Evolutionary conservation across 345 rosid genomes (phyloP).

Genomic region (Citropsis articulata): DNA sequence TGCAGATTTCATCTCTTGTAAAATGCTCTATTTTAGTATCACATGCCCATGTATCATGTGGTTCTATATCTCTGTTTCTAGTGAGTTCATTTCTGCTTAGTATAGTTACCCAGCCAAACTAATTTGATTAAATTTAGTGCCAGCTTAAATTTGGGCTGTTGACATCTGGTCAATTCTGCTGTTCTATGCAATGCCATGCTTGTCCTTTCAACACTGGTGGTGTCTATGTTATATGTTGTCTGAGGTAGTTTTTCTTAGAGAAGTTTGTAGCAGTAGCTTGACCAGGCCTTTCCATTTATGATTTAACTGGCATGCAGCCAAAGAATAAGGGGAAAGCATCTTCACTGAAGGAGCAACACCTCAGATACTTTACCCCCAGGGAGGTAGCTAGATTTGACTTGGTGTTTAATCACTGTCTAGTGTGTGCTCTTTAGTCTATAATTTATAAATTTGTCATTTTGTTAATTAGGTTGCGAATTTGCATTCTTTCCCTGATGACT

Average conservation of each 20-base stretch:
- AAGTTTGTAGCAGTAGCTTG: not conserved
- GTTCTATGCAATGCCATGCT: not conserved
- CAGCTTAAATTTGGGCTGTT: not conserved
- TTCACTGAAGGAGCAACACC: conserved; percentile 64
- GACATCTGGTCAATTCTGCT: not conserved
- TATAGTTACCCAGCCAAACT: not conserved
- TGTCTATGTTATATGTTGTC: not conserved
- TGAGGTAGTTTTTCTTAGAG: not conserved
- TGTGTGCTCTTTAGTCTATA: conserved; percentile 5
- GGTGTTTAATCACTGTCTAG: not conserved
- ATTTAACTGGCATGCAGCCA: conserved; percentile 46
- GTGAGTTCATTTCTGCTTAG: not conserved
- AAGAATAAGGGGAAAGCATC: conserved; percentile 52
- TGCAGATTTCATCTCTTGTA: not conserved
- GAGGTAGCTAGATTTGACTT: conserved; percentile 46
- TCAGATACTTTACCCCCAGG: conserved; percentile 88
- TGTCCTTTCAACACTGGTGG: not conserved
- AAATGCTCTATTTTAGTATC: not conserved
- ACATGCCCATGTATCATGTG: not conserved
- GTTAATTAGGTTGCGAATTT: conserved; percentile 74
- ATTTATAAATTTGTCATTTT: not conserved
- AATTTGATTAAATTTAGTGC: not conserved
- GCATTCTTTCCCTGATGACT: conserved; percentile 85
- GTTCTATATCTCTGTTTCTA: not conserved
- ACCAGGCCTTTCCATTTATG: not conserved